Evolutionary conservation across 306 rosid species (phyloP).

Genomic region (Trifolium dubium): DNA sequence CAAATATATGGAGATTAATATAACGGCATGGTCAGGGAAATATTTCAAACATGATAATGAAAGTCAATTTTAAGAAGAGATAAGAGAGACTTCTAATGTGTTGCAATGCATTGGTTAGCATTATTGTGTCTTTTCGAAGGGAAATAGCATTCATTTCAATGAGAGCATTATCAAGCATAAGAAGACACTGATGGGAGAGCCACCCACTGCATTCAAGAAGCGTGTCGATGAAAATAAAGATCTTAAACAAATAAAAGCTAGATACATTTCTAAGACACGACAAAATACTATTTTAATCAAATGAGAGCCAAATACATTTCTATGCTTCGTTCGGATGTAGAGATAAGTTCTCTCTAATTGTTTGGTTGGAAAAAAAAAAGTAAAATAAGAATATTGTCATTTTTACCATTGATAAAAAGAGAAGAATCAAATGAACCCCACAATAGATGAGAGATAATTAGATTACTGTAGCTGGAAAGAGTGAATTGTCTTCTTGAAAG

Average conservation of each 20-base stretch:
- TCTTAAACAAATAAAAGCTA: neutral
- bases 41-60: neutral
- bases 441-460: too few species aligned
- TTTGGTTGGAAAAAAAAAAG: neutral
- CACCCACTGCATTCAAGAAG: neutral
- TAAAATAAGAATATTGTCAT: neutral
- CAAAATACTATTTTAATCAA: neutral
- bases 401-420: neutral
- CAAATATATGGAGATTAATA: conserved; percentile 4
- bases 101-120: neutral
- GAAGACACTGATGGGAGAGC: neutral
- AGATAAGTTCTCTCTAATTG: neutral
- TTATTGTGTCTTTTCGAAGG: too few species aligned
- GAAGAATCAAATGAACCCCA: neutral
- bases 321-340: neutral
- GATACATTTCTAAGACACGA: neutral
- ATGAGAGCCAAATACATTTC: neutral
- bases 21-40: neutral
- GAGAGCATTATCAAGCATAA: neutral
- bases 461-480: neutral
- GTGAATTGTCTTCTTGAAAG: neutral
- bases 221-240: neutral
- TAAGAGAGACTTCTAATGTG: neutral
- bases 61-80: conserved; percentile 1
- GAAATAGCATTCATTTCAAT: neutral